Base-by-base conservation (phyloP, 2,329 filamentous ascomycete species). In the Huntiella decipiens region DNA sequence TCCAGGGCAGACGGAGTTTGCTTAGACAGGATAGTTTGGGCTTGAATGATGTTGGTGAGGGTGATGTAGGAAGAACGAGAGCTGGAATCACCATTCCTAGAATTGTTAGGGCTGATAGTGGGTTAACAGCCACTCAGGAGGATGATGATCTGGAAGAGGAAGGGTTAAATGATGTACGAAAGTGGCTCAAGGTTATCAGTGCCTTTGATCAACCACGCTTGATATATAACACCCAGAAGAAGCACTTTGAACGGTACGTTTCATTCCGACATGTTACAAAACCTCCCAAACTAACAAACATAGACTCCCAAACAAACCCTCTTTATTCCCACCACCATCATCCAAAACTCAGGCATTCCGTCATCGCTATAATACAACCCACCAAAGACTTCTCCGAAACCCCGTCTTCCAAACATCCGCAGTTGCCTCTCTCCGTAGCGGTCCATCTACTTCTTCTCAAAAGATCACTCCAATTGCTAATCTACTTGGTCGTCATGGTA, bases 341-440 rank as follows among this genome's bases (percentile, higher is more conserved):
- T 81, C 87, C 56, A 94, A 93, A 60, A 94, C 85, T 1, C 68
- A 76, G 3, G 66, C 91, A 38, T 95, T 95, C 62, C 76, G 86
- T 52, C 87, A 95, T 58, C 74, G 87, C 51, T 96, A 92, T 60
- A 82, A 94, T 55, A 73, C 96, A 46, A 80, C 96, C 43, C 82
- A 95, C 58, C 88, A 96, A 60, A 79, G 91, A 13, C 73, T 96
- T 13, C 72, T 96, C 36, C 79, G 91, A 42, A 95, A 95, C 57
- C 86, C 95, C 60, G 79, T 83, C 15, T 98, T 98, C 55, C 87
- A 95, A 59, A 77, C 77, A 15, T 85, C 86, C 1, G 70, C 80
- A 15, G 77, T 93, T 46, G 74, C 79, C 5, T 70, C 71, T 2
- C 69, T 71, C 11, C 70, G 69, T 41, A 70, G 1, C 61, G 39